These are phyloP conservation scores for Populus euphratica DNA, from an alignment of 345 rosid species.

Conservation along the genomic window DNA sequence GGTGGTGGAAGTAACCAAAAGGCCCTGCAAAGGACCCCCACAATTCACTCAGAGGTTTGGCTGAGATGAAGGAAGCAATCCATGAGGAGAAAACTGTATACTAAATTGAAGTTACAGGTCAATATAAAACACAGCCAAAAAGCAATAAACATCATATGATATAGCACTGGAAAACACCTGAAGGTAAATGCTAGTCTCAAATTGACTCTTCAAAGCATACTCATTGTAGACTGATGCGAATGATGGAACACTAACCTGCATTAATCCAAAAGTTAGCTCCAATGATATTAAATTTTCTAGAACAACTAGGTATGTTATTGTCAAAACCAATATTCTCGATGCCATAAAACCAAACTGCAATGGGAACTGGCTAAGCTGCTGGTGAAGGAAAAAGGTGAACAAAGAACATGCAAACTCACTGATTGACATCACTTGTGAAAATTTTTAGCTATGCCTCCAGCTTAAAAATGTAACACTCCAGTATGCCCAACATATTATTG, in stretches of 20 bases:
- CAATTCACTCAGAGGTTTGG: neutral
- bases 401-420: neutral
- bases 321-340: slow-evolving; percentile 3
- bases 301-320: neutral
- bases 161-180: slow-evolving; percentile 26
- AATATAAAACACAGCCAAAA: neutral
- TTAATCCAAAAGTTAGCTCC: slow-evolving; percentile 22
- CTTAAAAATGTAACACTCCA: neutral
- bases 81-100: neutral
- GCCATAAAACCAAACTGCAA: neutral
- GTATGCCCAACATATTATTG: neutral
- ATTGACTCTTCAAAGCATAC: slow-evolving; percentile 96
- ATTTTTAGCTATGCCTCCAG: neutral
- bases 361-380: neutral
- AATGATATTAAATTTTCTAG: neutral
- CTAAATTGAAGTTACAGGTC: neutral
- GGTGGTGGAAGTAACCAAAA: neutral
- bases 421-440: neutral
- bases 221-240: slow-evolving; percentile 96
- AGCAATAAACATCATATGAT: neutral
- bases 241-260: slow-evolving; percentile 92
- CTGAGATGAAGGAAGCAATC: neutral
- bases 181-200: slow-evolving; percentile 95
- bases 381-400: neutral
- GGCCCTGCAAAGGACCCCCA: neutral